phyloP scores from a whole-genome alignment of 2,329 filamentous ascomycete species.

The Madurella mycetomatis region DNA sequence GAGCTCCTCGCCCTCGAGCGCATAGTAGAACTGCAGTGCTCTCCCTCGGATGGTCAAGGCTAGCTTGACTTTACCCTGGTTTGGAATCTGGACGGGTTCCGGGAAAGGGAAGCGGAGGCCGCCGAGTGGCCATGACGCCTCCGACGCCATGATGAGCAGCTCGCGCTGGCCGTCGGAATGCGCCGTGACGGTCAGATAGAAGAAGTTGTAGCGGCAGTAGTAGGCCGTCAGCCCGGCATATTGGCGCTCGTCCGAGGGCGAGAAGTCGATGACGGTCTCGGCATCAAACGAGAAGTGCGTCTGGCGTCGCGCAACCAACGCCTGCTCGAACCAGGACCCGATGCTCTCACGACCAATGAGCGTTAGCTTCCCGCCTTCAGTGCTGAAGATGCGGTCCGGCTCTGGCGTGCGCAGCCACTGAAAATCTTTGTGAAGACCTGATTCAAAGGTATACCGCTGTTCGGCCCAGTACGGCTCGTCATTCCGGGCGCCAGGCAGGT shows the following conservation, averaged over 20 bases:
- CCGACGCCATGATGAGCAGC: conserved; percentile 52
- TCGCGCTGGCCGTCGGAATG: conserved; percentile 53
- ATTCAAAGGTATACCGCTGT: conserved; percentile 43
- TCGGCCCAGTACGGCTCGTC: conserved; percentile 48
- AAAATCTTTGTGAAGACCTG: conserved; percentile 47
- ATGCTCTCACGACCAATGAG: conserved; percentile 49
- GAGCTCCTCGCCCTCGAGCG: conserved; percentile 42
- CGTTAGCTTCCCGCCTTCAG: conserved; percentile 38
- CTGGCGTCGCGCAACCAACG: conserved; percentile 51
- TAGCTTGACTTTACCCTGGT: conserved; percentile 51
- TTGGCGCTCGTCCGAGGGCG: conserved; percentile 53
- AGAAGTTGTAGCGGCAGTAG: conserved; percentile 62
- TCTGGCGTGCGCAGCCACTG: conserved; percentile 56
- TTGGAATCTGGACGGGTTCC: conserved; percentile 46
- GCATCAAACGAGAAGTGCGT: conserved; percentile 58
- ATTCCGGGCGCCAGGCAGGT: conserved; percentile 45
- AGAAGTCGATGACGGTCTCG: conserved; percentile 51
- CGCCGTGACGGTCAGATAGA: conserved; percentile 57
- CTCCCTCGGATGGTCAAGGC: conserved; percentile 48
- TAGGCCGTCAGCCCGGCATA: conserved; percentile 59
- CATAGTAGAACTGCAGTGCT: conserved; percentile 54
- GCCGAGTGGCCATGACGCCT: conserved; percentile 52
- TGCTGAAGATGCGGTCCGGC: conserved; percentile 47
- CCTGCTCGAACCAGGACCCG: conserved; percentile 57
- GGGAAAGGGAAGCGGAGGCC: conserved; percentile 40